Evolutionary conservation across 1,139 yeast genomes (phyloP), one percentile per base, ranked within the genome.

Genomic region (Debaryomyces fabryi): DNA sequence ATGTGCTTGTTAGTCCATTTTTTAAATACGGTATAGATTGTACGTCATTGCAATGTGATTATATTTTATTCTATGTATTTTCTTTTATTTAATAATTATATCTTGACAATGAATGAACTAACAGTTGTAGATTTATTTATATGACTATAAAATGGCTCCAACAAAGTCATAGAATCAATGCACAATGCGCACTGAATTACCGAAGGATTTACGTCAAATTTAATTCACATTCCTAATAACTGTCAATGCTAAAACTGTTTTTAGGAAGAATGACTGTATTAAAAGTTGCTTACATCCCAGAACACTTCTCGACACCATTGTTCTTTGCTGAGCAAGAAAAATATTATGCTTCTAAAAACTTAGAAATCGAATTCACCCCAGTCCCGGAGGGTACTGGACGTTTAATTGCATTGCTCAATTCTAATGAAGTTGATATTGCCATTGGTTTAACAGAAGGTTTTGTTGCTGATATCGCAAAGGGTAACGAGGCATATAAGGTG

Each of bases 361-460:
- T 83, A 12, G 73, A 76, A 3, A 79, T 88, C 44, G 84, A 86
- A 57, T 76, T 90, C 57, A 69, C 86, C 24, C 88, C 91, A 0
- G 93, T 80, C 49, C 88, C 91, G 15, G 89, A 93, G 35, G 97
- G 97, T 1, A 84, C 96, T 13, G 97, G 97, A 1, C 88, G 91
- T 58, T 75, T 91, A 64, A 87, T 91, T 63, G 86, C 86, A 58
- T 77, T 91, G 10, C 73, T 91, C 48, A 81, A 84, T 54, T 78
- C 73, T 21, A 75, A 79, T 21, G 81, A 85, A 41, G 81, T 89
- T 37, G 95, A 89, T 58, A 69, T 87, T 47, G 96, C 93, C 37
- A 81, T 91, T 59, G 97, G 97, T 0, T 76, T 91, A 50, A 91
- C 97, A 2, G 97, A 91, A 64, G 97, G 96, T 0, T 91, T 90